Evolutionary conservation across 2,329 filamentous ascomycete species (phyloP), one percentile per base, ranked within the genome.

Genomic region (Hymenotorrendiella dingleyae): DNA sequence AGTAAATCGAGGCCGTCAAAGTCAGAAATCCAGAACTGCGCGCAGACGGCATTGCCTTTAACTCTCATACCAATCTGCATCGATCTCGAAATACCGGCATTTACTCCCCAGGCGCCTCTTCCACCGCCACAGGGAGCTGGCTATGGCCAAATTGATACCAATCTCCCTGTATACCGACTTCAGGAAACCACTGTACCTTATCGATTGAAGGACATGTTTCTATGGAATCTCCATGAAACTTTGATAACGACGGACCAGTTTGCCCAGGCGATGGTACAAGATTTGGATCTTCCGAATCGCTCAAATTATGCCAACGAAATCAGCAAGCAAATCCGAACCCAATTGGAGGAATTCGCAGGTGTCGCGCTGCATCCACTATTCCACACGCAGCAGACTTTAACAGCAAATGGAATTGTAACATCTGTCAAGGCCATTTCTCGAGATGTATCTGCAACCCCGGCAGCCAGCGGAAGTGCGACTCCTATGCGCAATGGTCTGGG

Each of bases 151-250:
- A 76, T 82, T 54, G 85, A 94, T 59, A 80, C 84, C 46, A 79
- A 78, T 4, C 70, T 86, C 38, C 82, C 87, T 11, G 81, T 89
- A 43, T 96, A 94, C 67, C 82, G 83, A 57, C 73, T 76, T 42
- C 84, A 84, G 42, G 91, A 96, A 49, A 67, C 78, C 48, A 89
- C 89, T 11, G 81, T 89, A 1, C 84, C 87, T 3, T 96, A 89
- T 65, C 80, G 93, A 49, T 72, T 98, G 44, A 89, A 94, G 57
- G 93, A 98, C 57, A 84, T 86, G n/a, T 97, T 98, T 57, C 68
- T 96, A 40, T 98, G 93, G 93, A 98, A 98, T 58, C 73, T 98
- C 11, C 91, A 97, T 65, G 93, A 98, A 68, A 86, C 87, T 0
- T 71, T 96, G 45, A 86, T 90, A 39, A 98, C 93, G 0, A 94